Percentiles rank a stretch among this genome's conserved stretches.
Conservation (phyloP, 2,329 filamentous ascomycete species). For the Ramichloridium luteum region DNA sequence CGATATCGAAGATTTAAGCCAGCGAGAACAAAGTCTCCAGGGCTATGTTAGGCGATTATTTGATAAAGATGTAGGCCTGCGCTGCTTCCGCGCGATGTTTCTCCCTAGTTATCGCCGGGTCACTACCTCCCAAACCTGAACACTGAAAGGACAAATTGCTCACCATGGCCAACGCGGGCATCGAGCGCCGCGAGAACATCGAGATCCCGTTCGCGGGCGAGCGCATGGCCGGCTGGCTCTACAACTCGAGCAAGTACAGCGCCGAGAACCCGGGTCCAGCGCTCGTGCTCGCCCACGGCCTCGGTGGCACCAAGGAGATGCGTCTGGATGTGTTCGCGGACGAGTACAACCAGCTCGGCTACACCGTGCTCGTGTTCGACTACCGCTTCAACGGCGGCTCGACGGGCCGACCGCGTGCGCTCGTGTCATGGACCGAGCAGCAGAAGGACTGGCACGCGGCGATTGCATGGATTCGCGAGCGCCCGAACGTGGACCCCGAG, state of each 20-base stretch:
- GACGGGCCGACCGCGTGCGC: constrained; percentile 24
- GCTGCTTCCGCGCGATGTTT: too few relatives aligned
- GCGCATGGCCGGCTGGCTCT: not conserved
- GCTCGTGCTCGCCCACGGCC: constrained; percentile 10
- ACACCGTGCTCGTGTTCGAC: constrained; percentile 26
- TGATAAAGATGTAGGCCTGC: too few relatives aligned
- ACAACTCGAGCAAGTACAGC: not conserved
- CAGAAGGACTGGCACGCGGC: constrained; percentile 27
- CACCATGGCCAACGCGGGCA: too few relatives aligned
- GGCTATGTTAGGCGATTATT: too few relatives aligned
- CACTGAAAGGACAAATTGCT: too few relatives aligned
- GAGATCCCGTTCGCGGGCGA: not conserved
- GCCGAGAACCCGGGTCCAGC: not conserved
- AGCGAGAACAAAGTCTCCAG: too few relatives aligned
- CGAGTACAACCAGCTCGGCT: constrained; percentile 10
- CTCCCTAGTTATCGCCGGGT: too few relatives aligned
- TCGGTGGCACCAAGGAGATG: constrained; percentile 12
- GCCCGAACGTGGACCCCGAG: constrained; percentile 20
- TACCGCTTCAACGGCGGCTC: constrained; percentile 25
- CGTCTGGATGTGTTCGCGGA: constrained; percentile 14
- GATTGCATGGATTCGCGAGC: constrained; percentile 27
- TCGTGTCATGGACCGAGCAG: constrained; percentile 24
- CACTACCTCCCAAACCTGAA: too few relatives aligned
- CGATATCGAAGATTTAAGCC: too few relatives aligned
- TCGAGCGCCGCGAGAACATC: not conserved